Conservation (phyloP, 176 grass and related monocot genomes). For the Panicum miliaceum region DNA sequence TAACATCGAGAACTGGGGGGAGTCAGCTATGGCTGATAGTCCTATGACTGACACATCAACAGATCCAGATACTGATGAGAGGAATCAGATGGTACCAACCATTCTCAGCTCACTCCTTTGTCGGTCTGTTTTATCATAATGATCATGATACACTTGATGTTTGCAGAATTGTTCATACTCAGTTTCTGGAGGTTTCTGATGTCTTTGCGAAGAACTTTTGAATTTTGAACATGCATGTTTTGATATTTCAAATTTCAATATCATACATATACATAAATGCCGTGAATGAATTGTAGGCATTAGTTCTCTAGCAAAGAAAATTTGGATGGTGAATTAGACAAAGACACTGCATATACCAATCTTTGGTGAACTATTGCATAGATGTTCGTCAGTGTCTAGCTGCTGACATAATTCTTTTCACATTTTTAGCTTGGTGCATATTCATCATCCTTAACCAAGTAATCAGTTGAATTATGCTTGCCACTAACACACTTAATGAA, state of each 20-base stretch:
- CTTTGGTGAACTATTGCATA: not conserved
- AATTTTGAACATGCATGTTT: constrained; percentile 10
- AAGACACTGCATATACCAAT: constrained; percentile 9
- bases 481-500: not conserved
- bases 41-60: constrained; percentile 84
- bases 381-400: constrained; percentile 8
- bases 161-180: constrained; percentile 12
- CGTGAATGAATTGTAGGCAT: constrained; percentile 4
- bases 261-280: constrained; percentile 11
- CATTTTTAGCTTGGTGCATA: not conserved
- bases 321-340: not conserved
- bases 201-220: not conserved
- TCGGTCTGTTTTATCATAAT: constrained; percentile 4
- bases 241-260: constrained; percentile 18
- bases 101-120: constrained; percentile 31
- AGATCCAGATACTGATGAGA: constrained; percentile 74
- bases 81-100: constrained; percentile 65
- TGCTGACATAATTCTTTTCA: not conserved
- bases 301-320: constrained; percentile 17
- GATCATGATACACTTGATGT: constrained; percentile 7
- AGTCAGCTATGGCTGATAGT: constrained; percentile 75
- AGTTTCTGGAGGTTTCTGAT: constrained; percentile 10
- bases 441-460: not conserved
- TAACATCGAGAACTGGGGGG: constrained; percentile 77
- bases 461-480: not conserved